Evolutionary conservation across 2,329 filamentous ascomycete species (phyloP).

Genomic region (Pseudogymnoascus sp.): DNA sequence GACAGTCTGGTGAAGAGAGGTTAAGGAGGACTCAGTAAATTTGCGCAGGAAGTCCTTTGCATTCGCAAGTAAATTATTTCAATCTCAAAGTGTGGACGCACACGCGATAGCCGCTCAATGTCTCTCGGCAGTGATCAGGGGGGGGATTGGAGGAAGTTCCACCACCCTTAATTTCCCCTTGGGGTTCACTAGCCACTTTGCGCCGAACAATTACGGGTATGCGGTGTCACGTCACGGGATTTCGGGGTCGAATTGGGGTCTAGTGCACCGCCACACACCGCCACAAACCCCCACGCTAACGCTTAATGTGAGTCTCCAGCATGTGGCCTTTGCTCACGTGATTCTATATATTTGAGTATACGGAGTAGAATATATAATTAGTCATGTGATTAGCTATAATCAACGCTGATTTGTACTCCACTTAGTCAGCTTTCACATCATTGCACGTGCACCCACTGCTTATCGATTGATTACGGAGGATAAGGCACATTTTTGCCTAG

Average conservation of each 20-base stretch:
- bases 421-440: neutral
- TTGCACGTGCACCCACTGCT: neutral
- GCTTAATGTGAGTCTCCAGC: too few species aligned
- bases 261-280: neutral
- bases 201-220: neutral
- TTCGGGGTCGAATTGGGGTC: neutral
- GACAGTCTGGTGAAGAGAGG: constrained; percentile 4
- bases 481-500: constrained; percentile 5
- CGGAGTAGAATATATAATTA: too few species aligned
- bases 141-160: neutral
- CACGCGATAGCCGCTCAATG: constrained; percentile 9
- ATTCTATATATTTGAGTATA: too few species aligned
- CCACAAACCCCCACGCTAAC: neutral
- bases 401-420: neutral
- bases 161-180: constrained; percentile 8
- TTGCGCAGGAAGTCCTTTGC: neutral
- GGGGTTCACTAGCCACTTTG: constrained; percentile 5
- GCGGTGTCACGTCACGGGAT: neutral
- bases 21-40: neutral
- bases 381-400: neutral
- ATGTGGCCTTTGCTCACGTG: neutral
- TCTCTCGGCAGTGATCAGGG: constrained; percentile 4
- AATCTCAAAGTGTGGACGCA: constrained; percentile 6
- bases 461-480: constrained; percentile 8
- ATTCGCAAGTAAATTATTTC: constrained; percentile 8